A percentile compares a stretch with the other conserved stretches of the same genome.
phyloP scores from a whole-genome alignment of 1,139 yeast species.

The Debaryomyces singareniensis region DNA sequence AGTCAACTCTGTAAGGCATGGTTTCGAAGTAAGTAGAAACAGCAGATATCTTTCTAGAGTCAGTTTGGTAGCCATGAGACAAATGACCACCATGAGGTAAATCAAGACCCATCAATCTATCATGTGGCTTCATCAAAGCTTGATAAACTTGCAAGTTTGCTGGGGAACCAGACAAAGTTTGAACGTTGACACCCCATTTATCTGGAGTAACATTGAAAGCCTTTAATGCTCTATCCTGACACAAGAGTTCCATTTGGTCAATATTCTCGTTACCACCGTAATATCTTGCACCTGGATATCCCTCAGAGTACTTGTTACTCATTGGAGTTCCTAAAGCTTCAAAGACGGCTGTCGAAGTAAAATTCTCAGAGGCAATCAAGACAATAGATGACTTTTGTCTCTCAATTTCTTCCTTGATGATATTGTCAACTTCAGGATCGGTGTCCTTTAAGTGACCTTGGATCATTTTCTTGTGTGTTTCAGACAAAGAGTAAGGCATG shows the following conservation, averaged over 20 bases:
- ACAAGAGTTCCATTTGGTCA: slow-evolving; percentile 84
- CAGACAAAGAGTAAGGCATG: slow-evolving; percentile 59
- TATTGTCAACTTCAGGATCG: slow-evolving; percentile 79
- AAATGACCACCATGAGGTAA: slow-evolving; percentile 98
- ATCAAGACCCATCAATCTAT: slow-evolving; percentile 94
- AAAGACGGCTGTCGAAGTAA: slow-evolving; percentile 93
- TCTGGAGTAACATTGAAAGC: slow-evolving; percentile 78
- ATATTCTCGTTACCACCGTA: slow-evolving; percentile 92
- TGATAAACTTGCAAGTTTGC: slow-evolving; percentile 96
- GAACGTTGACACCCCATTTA: slow-evolving; percentile 98
- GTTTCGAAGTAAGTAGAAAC: slow-evolving; percentile 96
- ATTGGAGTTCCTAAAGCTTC: slow-evolving; percentile 97
- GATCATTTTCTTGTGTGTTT: slow-evolving; percentile 58
- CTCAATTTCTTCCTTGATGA: slow-evolving; percentile 80
- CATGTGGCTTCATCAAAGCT: slow-evolving; percentile 91
- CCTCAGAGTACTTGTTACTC: slow-evolving; percentile 87
- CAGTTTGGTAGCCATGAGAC: slow-evolving; percentile 97
- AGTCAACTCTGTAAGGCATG: slow-evolving; percentile 94
- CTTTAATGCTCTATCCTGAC: slow-evolving; percentile 88
- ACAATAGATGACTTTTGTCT: slow-evolving; percentile 95
- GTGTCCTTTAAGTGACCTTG: slow-evolving; percentile 65
- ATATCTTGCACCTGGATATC: slow-evolving; percentile 85
- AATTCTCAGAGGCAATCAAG: slow-evolving; percentile 93
- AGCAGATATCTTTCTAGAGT: slow-evolving; percentile 88
- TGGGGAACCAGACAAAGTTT: slow-evolving; percentile 93